These are phyloP conservation scores for Pseudozyma sp. DNA, from an alignment of 1,284 basidiomycete species.

Conservation along the genomic window DNA sequence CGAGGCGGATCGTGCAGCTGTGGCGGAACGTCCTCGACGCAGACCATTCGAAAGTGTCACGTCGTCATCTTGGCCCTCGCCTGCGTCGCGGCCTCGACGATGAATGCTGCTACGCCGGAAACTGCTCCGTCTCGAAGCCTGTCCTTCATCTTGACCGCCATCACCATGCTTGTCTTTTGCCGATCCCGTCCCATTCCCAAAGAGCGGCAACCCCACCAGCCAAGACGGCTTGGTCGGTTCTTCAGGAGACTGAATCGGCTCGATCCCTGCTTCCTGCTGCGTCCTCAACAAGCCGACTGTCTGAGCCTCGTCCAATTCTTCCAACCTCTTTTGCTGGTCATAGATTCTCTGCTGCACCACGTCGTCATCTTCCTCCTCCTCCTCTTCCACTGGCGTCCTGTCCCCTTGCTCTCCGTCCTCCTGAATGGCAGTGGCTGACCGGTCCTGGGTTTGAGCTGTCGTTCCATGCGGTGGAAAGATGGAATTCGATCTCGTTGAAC, in stretches of 20 bases:
- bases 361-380: constrained; percentile 34
- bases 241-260: constrained; percentile 18
- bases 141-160: neutral
- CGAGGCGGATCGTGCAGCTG: constrained; percentile 21
- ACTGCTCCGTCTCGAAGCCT: constrained; percentile 19
- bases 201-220: constrained; percentile 33
- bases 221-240: constrained; percentile 18
- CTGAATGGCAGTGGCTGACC: constrained; percentile 5
- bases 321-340: constrained; percentile 34
- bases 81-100: neutral
- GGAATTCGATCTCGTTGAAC: neutral
- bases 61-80: neutral
- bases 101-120: constrained; percentile 8
- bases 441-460: neutral
- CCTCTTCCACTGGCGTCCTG: constrained; percentile 5
- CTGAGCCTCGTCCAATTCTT: constrained; percentile 46
- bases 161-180: constrained; percentile 3
- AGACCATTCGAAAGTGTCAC: neutral
- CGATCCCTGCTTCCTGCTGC: constrained; percentile 40
- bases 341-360: constrained; percentile 29
- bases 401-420: constrained; percentile 2
- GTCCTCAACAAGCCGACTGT: constrained; percentile 33
- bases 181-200: constrained; percentile 12
- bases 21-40: constrained; percentile 2
- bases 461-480: constrained; percentile 8